Evolutionary conservation across 148 eudicot genomes (phyloP).

Genomic region (Mesembryanthemum crystallinum): DNA sequence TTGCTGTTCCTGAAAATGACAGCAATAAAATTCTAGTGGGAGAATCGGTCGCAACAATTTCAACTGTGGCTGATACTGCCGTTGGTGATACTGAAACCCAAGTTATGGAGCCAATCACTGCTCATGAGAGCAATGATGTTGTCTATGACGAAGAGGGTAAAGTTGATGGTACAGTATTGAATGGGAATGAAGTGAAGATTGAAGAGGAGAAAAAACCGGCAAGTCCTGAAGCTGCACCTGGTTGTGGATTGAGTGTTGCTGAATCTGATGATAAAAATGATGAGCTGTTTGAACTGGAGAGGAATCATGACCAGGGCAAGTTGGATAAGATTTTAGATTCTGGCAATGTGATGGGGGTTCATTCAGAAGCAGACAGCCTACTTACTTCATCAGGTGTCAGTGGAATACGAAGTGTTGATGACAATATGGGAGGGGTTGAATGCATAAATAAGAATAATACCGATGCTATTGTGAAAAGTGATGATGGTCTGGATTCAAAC

Average conservation of each 20-base stretch:
- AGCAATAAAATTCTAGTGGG: conserved; percentile 16
- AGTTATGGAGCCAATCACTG: conserved; percentile 23
- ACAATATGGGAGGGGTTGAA: conserved; percentile 12
- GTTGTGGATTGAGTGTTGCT: conserved; percentile 11
- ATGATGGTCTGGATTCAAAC: conserved; percentile 11
- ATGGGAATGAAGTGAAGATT: conserved; percentile 18
- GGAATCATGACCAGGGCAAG: conserved; percentile 7
- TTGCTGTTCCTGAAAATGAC: conserved; percentile 23
- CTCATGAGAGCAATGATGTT: conserved; percentile 5
- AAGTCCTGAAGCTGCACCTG: conserved; percentile 14
- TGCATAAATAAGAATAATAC: conserved; percentile 13
- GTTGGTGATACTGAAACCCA: conserved; percentile 11
- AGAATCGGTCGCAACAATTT: not conserved
- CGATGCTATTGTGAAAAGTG: conserved; percentile 12
- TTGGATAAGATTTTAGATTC: conserved; percentile 15
- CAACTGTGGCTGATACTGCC: conserved; percentile 14
- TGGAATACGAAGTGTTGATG: conserved; percentile 8
- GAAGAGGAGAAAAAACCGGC: conserved; percentile 11
- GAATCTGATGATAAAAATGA: conserved; percentile 20
- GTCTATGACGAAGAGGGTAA: conserved; percentile 17
- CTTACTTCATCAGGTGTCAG: conserved; percentile 10
- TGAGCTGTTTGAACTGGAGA: conserved; percentile 14
- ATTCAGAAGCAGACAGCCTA: conserved; percentile 19
- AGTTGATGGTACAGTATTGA: conserved; percentile 19
- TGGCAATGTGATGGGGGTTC: conserved; percentile 9